These are phyloP conservation scores for Alternaria tenuissima DNA, from an alignment of 2,329 filamentous ascomycete genomes.

Conservation along the genomic window DNA sequence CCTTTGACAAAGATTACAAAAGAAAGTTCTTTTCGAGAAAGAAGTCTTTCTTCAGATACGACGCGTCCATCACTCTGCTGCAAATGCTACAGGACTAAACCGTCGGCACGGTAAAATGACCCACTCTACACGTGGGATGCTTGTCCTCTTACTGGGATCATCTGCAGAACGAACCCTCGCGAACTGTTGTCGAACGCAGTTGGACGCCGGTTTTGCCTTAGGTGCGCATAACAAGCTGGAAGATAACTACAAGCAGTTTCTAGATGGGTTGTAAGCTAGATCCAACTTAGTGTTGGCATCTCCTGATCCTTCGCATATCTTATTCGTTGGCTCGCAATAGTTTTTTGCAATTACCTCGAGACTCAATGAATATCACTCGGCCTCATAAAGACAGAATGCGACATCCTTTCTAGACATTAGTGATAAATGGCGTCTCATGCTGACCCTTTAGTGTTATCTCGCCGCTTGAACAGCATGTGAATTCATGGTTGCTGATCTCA, in stretches of 20 bases:
- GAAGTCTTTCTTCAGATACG: slow-evolving; percentile 12
- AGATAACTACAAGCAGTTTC: slow-evolving; percentile 25
- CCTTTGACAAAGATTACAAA: background rate
- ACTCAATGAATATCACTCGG: slow-evolving; percentile 16
- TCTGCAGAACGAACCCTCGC: slow-evolving; percentile 26
- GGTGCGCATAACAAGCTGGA: slow-evolving; percentile 19
- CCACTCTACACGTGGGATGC: slow-evolving; percentile 29
- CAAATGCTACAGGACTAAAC: slow-evolving; percentile 12
- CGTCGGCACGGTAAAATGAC: slow-evolving; percentile 19
- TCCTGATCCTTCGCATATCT: slow-evolving; percentile 28
- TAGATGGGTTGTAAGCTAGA: slow-evolving; percentile 36
- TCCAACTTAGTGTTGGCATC: slow-evolving; percentile 27
- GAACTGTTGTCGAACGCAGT: slow-evolving; percentile 29
- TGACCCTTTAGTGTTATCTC: slow-evolving; percentile 26
- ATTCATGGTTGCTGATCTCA: slow-evolving; percentile 41
- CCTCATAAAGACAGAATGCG: background rate
- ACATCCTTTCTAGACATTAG: slow-evolving; percentile 30
- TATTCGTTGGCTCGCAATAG: slow-evolving; percentile 29
- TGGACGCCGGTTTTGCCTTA: slow-evolving; percentile 34
- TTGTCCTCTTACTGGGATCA: slow-evolving; percentile 36
- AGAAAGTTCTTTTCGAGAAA: background rate
- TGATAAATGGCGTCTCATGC: slow-evolving; percentile 28
- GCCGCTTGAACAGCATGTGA: slow-evolving; percentile 30
- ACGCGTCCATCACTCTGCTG: background rate
- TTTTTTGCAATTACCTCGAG: slow-evolving; percentile 34